These are phyloP conservation scores for Fusarium sp. DNA, from an alignment of 2,329 filamentous ascomycete genomes.

Conservation along the genomic window DNA sequence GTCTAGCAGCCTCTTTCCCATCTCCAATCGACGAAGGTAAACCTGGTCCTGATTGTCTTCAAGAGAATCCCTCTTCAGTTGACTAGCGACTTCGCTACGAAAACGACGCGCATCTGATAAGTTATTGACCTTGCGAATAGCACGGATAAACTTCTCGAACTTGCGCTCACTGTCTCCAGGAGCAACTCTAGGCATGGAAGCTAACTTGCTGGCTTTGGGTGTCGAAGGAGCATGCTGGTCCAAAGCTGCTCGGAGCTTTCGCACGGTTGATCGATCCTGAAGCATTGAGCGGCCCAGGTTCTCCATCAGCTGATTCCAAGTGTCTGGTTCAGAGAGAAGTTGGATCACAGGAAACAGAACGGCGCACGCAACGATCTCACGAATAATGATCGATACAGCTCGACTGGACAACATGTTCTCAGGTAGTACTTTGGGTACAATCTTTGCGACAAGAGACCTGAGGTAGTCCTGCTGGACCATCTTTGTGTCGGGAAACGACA, in stretches of 20 bases:
- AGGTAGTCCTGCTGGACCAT: conserved; percentile 89
- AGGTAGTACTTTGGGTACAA: conserved; percentile 81
- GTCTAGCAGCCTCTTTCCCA: conserved; percentile 88
- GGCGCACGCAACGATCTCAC: conserved; percentile 93
- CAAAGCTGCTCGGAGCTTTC: conserved; percentile 87
- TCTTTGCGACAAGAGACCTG: conserved; percentile 74
- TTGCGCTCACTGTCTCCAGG: conserved; percentile 88
- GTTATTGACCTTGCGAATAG: conserved; percentile 87
- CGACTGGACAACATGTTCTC: conserved; percentile 79
- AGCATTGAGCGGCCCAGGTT: conserved; percentile 85
- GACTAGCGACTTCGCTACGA: conserved; percentile 89
- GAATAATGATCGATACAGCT: conserved; percentile 80
- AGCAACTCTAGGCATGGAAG: conserved; percentile 79
- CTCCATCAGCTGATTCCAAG: conserved; percentile 97
- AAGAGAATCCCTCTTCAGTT: conserved; percentile 84
- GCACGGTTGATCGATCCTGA: conserved; percentile 94
- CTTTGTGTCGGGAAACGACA: conserved; percentile 86
- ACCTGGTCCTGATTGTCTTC: conserved; percentile 83
- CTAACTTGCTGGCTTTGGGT: conserved; percentile 70
- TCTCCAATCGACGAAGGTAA: conserved; percentile 89
- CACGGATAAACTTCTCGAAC: conserved; percentile 93
- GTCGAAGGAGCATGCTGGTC: conserved; percentile 93
- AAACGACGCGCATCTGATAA: conserved; percentile 93
- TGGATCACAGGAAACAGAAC: conserved; percentile 84
- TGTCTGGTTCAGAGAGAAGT: conserved; percentile 88